Evolutionary conservation across 345 rosid genomes (phyloP).

Genomic region (Populus alba): DNA sequence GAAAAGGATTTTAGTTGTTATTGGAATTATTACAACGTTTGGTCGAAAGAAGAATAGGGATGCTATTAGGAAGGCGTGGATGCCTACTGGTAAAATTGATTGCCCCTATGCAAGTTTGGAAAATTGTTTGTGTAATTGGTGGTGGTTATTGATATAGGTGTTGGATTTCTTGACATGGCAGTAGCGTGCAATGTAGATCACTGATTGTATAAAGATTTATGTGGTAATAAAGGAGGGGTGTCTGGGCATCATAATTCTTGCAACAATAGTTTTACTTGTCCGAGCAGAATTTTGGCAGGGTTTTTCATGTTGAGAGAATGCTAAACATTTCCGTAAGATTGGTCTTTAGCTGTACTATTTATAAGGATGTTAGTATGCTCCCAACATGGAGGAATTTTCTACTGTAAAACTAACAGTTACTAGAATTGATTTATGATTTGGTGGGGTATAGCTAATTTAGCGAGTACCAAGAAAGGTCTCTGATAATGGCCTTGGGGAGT

Average conservation of each 20-base stretch:
- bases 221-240: background rate
- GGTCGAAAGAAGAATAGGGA: slow-evolving; percentile 75
- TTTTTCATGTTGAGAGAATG: background rate
- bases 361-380: background rate
- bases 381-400: background rate
- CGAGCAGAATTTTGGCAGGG: background rate
- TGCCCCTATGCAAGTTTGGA: background rate
- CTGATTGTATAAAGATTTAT: background rate
- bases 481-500: no score
- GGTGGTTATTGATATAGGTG: background rate
- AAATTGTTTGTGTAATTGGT: background rate
- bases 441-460: background rate
- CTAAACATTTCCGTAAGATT: no score
- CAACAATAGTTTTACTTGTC: background rate
- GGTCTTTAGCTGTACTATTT: background rate
- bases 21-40: slow-evolving; percentile 69
- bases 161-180: background rate
- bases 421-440: background rate
- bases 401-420: background rate
- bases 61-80: slow-evolving; percentile 90
- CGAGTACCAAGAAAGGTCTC: no score
- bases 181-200: background rate
- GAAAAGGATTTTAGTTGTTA: slow-evolving; percentile 65
- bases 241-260: background rate
- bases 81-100: slow-evolving; percentile 46